These are phyloP conservation scores for Microcos paniculata DNA, from an alignment of 345 rosid species.

Conservation along the genomic window DNA sequence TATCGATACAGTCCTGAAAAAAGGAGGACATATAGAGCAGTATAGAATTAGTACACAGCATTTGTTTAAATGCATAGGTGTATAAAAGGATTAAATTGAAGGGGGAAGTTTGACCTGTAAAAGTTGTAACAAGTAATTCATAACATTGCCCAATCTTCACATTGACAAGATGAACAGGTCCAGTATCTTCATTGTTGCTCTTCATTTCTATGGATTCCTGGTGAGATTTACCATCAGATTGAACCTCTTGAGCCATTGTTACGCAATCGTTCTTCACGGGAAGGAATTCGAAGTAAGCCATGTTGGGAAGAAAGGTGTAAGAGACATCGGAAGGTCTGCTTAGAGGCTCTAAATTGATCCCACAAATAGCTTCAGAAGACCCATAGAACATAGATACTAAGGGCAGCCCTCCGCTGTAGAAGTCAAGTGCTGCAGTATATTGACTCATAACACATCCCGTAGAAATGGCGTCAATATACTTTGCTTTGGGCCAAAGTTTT, in stretches of 20 bases:
- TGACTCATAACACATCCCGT: slow-evolving; percentile 18
- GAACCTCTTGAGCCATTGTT: background rate
- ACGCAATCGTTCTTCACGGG: slow-evolving; percentile 3
- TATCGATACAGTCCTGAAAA: slow-evolving; percentile 28
- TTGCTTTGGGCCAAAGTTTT: slow-evolving; percentile 33
- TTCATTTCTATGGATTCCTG: background rate
- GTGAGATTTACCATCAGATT: background rate
- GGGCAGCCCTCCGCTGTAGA: slow-evolving; percentile 57
- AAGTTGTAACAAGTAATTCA: slow-evolving; percentile 60
- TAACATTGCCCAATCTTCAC: slow-evolving; percentile 52
- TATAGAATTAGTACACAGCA: too few species aligned
- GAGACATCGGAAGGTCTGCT: slow-evolving; percentile 31
- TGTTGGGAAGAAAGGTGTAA: slow-evolving; percentile 30
- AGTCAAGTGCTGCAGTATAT: slow-evolving; percentile 50
- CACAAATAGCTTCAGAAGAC: slow-evolving; percentile 59
- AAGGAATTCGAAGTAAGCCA: slow-evolving; percentile 32
- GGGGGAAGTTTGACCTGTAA: slow-evolving; percentile 35
- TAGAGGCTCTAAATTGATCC: slow-evolving; percentile 52
- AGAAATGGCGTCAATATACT: background rate
- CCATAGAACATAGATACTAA: slow-evolving; percentile 48
- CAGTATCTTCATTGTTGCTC: slow-evolving; percentile 13
- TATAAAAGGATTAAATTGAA: too few species aligned
- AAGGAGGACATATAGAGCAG: too few species aligned
- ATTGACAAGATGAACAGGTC: slow-evolving; percentile 46
- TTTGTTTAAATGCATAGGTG: too few species aligned